Evolutionary conservation across 2,329 filamentous ascomycete genomes (phyloP).

Genomic region (Rugonectria rugulosa): DNA sequence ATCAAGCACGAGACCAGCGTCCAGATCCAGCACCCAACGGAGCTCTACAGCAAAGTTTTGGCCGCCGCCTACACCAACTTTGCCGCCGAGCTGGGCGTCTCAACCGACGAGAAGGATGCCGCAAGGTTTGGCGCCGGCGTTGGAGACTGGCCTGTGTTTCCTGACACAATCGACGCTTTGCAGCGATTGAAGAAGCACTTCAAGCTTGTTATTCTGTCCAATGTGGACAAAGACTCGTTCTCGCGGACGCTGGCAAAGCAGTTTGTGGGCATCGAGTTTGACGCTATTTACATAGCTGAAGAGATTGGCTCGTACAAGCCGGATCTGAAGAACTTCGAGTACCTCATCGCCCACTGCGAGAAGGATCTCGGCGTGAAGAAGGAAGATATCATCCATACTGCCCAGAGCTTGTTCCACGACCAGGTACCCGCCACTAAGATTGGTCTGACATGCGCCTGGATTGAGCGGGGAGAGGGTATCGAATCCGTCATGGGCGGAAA

Average conservation of each 20-base stretch:
- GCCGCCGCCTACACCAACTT: conserved; percentile 52
- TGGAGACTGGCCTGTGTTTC: conserved; percentile 62
- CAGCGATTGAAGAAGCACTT: conserved; percentile 55
- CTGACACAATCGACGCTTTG: conserved; percentile 63
- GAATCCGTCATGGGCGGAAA: conserved; percentile 28
- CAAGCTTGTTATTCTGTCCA: conserved; percentile 66
- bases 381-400: conserved; percentile 69
- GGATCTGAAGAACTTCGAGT: conserved; percentile 67
- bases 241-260: conserved; percentile 33
- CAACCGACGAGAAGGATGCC: conserved; percentile 47
- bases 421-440: conserved; percentile 68
- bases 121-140: conserved; percentile 58
- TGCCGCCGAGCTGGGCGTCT: conserved; percentile 49
- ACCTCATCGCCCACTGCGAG: conserved; percentile 63
- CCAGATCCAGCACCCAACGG: conserved; percentile 59
- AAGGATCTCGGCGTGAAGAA: conserved; percentile 59
- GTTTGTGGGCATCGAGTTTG: conserved; percentile 61
- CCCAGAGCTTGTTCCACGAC: conserved; percentile 71
- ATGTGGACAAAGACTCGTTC: conserved; percentile 56
- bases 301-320: conserved; percentile 78
- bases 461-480: conserved; percentile 55
- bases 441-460: conserved; percentile 70
- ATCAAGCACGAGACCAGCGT: conserved; percentile 56
- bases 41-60: conserved; percentile 66
- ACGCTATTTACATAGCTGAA: conserved; percentile 72